Evolutionary conservation across 129 eudicot species (phyloP).

Genomic region (Erigeron canadensis): DNA sequence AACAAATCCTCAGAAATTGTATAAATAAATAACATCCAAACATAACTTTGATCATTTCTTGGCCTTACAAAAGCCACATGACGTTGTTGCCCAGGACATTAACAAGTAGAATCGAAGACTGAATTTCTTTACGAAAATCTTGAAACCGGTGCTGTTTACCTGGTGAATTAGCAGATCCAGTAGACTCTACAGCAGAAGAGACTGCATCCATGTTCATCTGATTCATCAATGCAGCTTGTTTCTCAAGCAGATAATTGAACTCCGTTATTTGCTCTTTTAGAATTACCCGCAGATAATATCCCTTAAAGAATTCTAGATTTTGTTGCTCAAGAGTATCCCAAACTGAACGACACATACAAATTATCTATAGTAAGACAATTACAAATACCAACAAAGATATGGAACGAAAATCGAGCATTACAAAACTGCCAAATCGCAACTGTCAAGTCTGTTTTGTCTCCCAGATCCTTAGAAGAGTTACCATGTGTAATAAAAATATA

Average conservation of each 20-base stretch:
- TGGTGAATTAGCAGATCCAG: constrained; percentile 45
- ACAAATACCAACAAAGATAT: too few species aligned
- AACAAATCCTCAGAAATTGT: neutral
- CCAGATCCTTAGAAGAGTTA: neutral
- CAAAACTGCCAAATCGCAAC: neutral
- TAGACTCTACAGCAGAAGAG: constrained; percentile 29
- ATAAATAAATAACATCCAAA: neutral
- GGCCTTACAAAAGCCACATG: neutral
- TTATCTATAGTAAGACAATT: neutral
- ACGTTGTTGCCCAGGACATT: neutral
- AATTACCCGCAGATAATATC: constrained; percentile 49
- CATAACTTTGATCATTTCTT: neutral
- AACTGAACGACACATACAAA: constrained; percentile 40
- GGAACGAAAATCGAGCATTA: neutral
- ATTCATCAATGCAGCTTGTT: constrained; percentile 49
- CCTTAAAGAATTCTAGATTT: constrained; percentile 67
- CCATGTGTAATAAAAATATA: neutral
- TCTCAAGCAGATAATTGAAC: constrained; percentile 52
- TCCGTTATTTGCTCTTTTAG: constrained; percentile 56
- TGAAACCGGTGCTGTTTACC: constrained; percentile 31
- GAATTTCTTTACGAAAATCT: neutral
- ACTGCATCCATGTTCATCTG: constrained; percentile 33
- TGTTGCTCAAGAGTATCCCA: constrained; percentile 71
- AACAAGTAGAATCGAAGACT: neutral
- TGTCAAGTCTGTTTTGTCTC: neutral